A percentile compares a stretch with the other conserved stretches of the same genome.
Evolutionary conservation across 805 yeast genomes (phyloP).

Genomic region (Yarrowia bubula): DNA sequence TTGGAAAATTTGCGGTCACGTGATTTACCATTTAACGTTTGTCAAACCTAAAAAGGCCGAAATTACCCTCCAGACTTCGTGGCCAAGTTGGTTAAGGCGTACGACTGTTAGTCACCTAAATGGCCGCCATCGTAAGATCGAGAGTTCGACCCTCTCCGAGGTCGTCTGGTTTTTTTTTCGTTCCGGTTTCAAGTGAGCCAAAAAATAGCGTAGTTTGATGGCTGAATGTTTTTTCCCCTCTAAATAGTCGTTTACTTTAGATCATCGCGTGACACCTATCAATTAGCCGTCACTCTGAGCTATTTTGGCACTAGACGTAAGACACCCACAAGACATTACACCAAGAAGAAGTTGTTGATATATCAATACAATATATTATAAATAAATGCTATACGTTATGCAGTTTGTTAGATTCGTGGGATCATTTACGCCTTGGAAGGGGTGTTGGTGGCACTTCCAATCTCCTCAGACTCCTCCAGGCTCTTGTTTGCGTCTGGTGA

Average conservation of each 20-base stretch:
- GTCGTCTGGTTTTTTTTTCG: constrained; percentile 17
- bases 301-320: neutral
- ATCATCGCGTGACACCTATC: too few species aligned
- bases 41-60: neutral
- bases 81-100: constrained; percentile 28
- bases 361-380: constrained; percentile 1
- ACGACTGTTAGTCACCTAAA: constrained; percentile 26
- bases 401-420: neutral
- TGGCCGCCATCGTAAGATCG: constrained; percentile 28
- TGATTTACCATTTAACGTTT: neutral
- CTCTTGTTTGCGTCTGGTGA: constrained; percentile 18
- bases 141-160: constrained; percentile 28
- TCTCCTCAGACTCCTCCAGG: constrained; percentile 25
- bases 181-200: too few species aligned
- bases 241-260: too few species aligned
- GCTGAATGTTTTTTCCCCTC: neutral
- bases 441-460: constrained; percentile 5
- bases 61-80: constrained; percentile 17
- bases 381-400: constrained; percentile 24
- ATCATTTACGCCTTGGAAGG: neutral
- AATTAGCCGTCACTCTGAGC: too few species aligned
- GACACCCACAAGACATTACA: neutral
- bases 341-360: neutral
- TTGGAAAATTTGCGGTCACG: neutral
- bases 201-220: too few species aligned